These are phyloP conservation scores for Rhodocollybia butyracea DNA, from an alignment of 768 basidiomycete species.

Conservation along the genomic window DNA sequence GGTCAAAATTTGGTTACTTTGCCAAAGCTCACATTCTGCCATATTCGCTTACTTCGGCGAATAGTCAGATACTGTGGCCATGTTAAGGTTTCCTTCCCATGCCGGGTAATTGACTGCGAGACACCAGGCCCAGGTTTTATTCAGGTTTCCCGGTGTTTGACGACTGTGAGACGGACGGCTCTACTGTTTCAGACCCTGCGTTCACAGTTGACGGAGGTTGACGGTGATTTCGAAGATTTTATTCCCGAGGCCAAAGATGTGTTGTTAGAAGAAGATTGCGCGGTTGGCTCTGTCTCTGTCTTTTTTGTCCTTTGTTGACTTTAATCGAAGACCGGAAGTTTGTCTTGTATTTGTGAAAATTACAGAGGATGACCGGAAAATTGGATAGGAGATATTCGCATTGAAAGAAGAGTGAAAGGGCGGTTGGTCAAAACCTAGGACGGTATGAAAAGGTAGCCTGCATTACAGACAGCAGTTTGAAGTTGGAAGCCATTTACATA, in stretches of 20 bases:
- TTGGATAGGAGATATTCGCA: no score
- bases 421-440: no score
- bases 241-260: slow-evolving; percentile 17
- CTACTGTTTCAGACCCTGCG: neutral
- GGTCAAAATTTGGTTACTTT: neutral
- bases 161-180: no score
- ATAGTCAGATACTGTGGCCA: slow-evolving; percentile 81
- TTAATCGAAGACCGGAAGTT: slow-evolving; percentile 16
- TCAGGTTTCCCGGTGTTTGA: no score
- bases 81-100: slow-evolving; percentile 36
- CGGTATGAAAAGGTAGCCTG: neutral
- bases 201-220: neutral
- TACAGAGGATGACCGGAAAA: neutral
- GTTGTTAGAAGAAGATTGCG: neutral
- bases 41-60: slow-evolving; percentile 66
- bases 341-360: neutral
- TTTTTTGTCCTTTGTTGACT: slow-evolving; percentile 19
- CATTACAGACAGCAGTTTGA: neutral
- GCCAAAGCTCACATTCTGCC: slow-evolving; percentile 64
- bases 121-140: neutral
- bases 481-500: no score
- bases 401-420: neutral
- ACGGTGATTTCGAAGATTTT: neutral
- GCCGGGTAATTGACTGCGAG: neutral
- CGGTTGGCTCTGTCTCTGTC: neutral